Evolutionary conservation across 2,329 filamentous ascomycete genomes (phyloP), one percentile per base, ranked within the genome.

Genomic region (Phaeosphaeria sp.): DNA sequence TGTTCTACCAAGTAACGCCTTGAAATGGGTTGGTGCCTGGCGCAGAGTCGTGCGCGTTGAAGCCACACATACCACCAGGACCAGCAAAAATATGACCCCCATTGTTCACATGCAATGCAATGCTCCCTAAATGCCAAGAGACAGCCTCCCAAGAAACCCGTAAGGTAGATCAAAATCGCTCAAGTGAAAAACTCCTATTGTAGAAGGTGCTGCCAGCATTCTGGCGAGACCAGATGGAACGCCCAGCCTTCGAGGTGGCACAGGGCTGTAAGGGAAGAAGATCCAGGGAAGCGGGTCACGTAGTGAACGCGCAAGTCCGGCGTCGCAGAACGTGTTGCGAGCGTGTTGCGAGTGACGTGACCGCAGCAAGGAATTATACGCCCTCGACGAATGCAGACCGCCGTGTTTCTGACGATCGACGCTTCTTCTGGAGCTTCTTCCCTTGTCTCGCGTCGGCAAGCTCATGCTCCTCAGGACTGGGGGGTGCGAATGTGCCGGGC

Each of bases 381-480:
- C 76, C 73, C 60, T 78, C 75, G 8, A 69, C 63, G 52, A 78
- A 78, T 48, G 73, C 70, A n/a, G 74, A 77, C 27, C 66, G 66
- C 36, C 72, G 64, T 25, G 73, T 75, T 17, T 61, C 62, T 22
- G 74, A 77, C 33, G 72, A 66, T 57, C 69, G 70, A 20, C 76
- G 70, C 59, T 79, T 80, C 73, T 81, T 82, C 57, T 80, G 78
- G 2, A 81, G 72, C 57, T 75, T 77, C 55, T 71, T 77, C 6
- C 77, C 76, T 44, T 75, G 70, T 55, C 75, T 76, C 65, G 72
- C 73, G 51, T 76, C 71, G 8, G 70, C 63, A n/a, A 68, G 45
- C 53, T 71, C 61, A 55, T 65, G 48, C 33, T 72, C 68, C 43
- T 74, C 70, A 33, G 72, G 68, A 3, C 70, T 69, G 21, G 73